Evolutionary conservation across 306 rosid species (phyloP).

Genomic region (Cicer yamashitae): DNA sequence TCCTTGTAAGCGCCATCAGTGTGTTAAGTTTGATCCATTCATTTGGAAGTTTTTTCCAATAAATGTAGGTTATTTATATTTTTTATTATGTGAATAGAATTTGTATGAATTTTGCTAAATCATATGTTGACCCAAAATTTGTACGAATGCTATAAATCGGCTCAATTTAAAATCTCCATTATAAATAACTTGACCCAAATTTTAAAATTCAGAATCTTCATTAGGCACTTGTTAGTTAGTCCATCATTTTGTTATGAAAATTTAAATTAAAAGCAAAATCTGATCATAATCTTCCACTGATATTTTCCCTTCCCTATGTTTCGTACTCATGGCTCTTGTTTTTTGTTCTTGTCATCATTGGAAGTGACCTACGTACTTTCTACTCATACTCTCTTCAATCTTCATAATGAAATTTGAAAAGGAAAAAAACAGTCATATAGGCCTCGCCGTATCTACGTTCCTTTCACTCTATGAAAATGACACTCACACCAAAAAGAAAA

Average conservation of each 20-base stretch:
- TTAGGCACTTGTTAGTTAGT: background rate
- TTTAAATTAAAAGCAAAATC: background rate
- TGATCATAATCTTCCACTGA: background rate
- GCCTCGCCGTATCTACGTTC: background rate
- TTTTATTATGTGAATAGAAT: too few species aligned
- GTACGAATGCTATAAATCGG: too few species aligned
- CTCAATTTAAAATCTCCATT: too few species aligned
- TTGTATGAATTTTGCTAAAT: too few species aligned
- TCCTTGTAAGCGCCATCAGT: too few species aligned
- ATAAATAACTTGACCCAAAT: too few species aligned
- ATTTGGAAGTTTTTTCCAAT: too few species aligned
- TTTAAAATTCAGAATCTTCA: background rate
- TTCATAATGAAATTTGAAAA: background rate
- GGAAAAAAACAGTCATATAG: background rate
- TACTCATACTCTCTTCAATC: conserved; percentile 13
- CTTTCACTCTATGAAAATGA: conserved; percentile 30
- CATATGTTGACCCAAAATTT: too few species aligned
- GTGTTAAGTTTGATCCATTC: too few species aligned
- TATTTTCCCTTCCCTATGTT: background rate
- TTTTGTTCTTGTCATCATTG: background rate
- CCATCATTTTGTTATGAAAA: background rate
- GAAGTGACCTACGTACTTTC: conserved; percentile 5
- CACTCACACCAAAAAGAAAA: conserved; percentile 12
- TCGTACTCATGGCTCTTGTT: conserved; percentile 4
- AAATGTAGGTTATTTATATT: too few species aligned